These are phyloP conservation scores for Cryphonectria carpinicola DNA, from an alignment of 2,329 filamentous ascomycete species.

Conservation along the genomic window DNA sequence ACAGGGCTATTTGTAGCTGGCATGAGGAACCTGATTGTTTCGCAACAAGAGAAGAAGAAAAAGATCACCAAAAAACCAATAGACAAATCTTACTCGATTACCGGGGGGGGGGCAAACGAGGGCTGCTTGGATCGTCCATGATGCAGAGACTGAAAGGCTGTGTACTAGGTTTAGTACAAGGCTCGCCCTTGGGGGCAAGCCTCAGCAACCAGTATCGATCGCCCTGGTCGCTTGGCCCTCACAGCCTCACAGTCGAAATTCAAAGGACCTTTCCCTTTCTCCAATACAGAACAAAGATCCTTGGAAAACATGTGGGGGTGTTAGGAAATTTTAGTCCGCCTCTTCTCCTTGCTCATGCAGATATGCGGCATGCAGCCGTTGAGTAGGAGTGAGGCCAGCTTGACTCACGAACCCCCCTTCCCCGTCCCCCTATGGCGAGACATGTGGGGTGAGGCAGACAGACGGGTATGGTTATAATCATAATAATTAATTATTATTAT, in stretches of 20 bases:
- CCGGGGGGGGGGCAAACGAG: background rate
- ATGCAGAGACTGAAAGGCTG: background rate
- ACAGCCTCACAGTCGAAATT: constrained; percentile 13
- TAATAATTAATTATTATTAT: too few relatives aligned
- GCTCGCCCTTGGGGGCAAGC: background rate
- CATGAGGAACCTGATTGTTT: background rate
- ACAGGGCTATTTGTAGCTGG: background rate
- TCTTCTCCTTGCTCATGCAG: constrained; percentile 21
- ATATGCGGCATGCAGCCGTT: background rate
- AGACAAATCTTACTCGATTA: background rate
- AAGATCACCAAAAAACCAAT: background rate
- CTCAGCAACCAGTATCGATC: background rate
- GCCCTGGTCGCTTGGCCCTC: background rate
- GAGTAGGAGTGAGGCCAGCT: background rate
- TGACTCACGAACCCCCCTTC: background rate
- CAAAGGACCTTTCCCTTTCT: constrained; percentile 10
- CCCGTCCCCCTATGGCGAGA: constrained; percentile 3
- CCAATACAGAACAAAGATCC: background rate
- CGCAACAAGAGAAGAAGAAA: background rate
- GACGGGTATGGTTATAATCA: background rate
- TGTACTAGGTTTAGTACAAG: too few relatives aligned
- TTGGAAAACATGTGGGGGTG: background rate
- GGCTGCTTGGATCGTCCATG: background rate
- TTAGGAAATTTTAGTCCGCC: background rate
- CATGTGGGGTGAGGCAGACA: constrained; percentile 3